Conservation (phyloP, 2,329 filamentous ascomycete species). For the Apiospora saccharicola region DNA sequence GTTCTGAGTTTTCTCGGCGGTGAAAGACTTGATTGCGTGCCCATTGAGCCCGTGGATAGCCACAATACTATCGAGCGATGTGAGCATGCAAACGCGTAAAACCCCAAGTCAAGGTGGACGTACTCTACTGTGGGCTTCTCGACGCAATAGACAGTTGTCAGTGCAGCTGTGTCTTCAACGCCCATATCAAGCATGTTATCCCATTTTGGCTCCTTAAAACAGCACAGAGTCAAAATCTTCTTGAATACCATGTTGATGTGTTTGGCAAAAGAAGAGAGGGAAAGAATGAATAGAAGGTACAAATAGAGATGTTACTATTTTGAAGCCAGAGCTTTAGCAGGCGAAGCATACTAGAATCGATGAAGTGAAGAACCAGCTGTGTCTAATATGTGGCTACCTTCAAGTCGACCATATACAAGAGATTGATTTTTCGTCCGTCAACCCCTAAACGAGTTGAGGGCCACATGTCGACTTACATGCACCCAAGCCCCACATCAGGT, state of each 20-base stretch:
- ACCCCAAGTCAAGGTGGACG: not conserved
- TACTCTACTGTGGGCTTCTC: not conserved
- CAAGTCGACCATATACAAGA: too few species aligned
- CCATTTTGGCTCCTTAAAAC: not conserved
- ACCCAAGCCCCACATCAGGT: too few species aligned
- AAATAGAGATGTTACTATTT: too few species aligned
- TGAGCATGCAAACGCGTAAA: not conserved
- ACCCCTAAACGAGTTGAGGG: too few species aligned
- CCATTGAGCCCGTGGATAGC: constrained; percentile 29
- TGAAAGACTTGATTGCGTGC: constrained; percentile 26
- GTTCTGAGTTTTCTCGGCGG: constrained; percentile 15
- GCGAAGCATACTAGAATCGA: too few species aligned
- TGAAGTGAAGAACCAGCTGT: too few species aligned
- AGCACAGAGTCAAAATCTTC: not conserved
- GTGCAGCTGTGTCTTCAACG: not conserved
- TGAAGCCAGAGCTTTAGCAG: not conserved
- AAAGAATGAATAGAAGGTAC: too few species aligned
- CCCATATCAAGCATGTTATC: not conserved
- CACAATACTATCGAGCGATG: constrained; percentile 23
- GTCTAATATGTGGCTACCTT: too few species aligned
- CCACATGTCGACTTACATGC: too few species aligned
- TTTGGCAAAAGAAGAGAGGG: too few species aligned
- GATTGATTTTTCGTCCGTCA: too few species aligned
- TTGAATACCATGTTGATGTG: not conserved
- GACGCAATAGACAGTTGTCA: not conserved